These are phyloP conservation scores for Mucuna pruriens DNA, from an alignment of 306 rosid species.

Conservation along the genomic window DNA sequence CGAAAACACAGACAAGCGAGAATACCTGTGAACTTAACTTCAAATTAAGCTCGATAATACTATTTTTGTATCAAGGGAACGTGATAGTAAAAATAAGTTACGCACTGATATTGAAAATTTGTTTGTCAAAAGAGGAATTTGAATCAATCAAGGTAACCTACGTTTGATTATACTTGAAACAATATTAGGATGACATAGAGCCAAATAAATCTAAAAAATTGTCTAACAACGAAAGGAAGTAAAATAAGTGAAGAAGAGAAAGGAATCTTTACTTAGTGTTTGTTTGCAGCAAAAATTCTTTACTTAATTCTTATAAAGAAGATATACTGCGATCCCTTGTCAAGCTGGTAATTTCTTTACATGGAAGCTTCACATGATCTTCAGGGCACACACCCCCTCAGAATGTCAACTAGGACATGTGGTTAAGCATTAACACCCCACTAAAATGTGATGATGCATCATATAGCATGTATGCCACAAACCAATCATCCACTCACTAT, in stretches of 20 bases:
- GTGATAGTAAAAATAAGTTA: background rate
- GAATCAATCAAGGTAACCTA: background rate
- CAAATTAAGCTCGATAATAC: background rate
- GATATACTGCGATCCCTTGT: constrained; percentile 23
- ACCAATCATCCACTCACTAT: constrained; percentile 34
- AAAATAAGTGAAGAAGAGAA: background rate
- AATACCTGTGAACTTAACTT: background rate
- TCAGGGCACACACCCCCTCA: constrained; percentile 17
- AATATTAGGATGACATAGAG: background rate
- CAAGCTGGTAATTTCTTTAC: constrained; percentile 29
- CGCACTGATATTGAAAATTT: too few relatives aligned
- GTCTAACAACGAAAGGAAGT: background rate
- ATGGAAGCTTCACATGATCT: constrained; percentile 46
- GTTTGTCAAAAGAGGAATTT: too few relatives aligned
- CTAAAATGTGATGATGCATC: background rate
- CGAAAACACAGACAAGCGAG: background rate
- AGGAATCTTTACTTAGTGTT: background rate
- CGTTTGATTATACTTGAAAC: background rate
- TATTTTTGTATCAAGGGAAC: background rate
- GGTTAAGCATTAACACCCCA: constrained; percentile 27
- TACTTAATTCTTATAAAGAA: constrained; percentile 13
- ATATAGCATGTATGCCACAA: constrained; percentile 38
- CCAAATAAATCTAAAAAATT: background rate
- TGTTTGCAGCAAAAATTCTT: constrained; percentile 22
- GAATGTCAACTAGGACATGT: constrained; percentile 6